Evolutionary conservation across 768 basidiomycete genomes (phyloP).

Genomic region (Saitozyma podzolica): DNA sequence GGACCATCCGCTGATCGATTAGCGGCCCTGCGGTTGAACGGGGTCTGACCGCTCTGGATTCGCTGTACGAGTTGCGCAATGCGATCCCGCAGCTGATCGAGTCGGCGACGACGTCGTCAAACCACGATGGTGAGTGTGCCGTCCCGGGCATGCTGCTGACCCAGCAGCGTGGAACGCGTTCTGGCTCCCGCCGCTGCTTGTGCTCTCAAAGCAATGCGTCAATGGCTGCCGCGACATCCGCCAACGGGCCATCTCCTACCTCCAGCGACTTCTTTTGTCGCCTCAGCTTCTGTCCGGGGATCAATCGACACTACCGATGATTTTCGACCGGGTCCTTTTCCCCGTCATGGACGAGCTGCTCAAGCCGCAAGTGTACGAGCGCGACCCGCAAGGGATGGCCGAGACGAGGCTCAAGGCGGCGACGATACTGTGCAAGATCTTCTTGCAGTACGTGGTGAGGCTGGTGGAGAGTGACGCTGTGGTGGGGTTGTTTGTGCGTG

Average conservation of each 20-base stretch:
- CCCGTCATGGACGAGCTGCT: slow-evolving; percentile 88
- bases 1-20: slow-evolving; percentile 8
- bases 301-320: slow-evolving; percentile 65
- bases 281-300: slow-evolving; percentile 66
- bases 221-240: slow-evolving; percentile 83
- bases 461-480: slow-evolving; percentile 62
- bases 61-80: slow-evolving; percentile 71
- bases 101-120: slow-evolving; percentile 35
- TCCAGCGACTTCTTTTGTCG: slow-evolving; percentile 81
- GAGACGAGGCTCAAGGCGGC: slow-evolving; percentile 86
- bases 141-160: neutral
- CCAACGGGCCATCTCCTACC: slow-evolving; percentile 71
- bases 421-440: slow-evolving; percentile 88
- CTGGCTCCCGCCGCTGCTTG: slow-evolving; percentile 70
- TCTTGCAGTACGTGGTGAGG: slow-evolving; percentile 86
- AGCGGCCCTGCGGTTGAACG: slow-evolving; percentile 75
- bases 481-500: slow-evolving; percentile 78
- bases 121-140: slow-evolving; percentile 49
- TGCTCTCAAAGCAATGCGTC: slow-evolving; percentile 75
- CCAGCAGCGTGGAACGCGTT: slow-evolving; percentile 70
- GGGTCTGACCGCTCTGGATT: slow-evolving; percentile 78
- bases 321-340: slow-evolving; percentile 87
- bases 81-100: slow-evolving; percentile 65
- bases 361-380: slow-evolving; percentile 72
- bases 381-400: slow-evolving; percentile 82